These are phyloP conservation scores for Exophiala oligosperma DNA, from an alignment of 2,329 filamentous ascomycete species.

Conservation along the genomic window DNA sequence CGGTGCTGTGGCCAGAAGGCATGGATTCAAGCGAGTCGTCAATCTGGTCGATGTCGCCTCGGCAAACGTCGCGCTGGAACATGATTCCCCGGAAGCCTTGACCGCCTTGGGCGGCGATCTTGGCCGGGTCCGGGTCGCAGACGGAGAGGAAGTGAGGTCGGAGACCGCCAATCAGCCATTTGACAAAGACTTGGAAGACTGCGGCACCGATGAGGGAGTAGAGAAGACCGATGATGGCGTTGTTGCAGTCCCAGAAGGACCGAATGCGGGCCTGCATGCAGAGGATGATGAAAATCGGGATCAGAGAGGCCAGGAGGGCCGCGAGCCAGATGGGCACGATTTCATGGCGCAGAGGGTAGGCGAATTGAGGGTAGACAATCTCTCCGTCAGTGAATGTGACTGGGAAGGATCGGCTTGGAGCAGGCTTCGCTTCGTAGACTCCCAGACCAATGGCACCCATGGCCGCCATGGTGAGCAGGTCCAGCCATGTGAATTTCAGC, in stretches of 20 bases:
- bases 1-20: conserved; percentile 72
- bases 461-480: conserved; percentile 65
- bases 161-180: conserved; percentile 71
- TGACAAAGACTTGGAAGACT: conserved; percentile 76
- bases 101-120: conserved; percentile 41
- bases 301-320: conserved; percentile 62
- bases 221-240: conserved; percentile 67
- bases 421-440: conserved; percentile 59
- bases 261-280: conserved; percentile 67
- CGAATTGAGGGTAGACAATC: conserved; percentile 69
- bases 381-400: conserved; percentile 66
- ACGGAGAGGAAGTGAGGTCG: conserved; percentile 72
- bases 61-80: conserved; percentile 70
- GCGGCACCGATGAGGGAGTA: conserved; percentile 69
- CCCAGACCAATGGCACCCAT: conserved; percentile 68
- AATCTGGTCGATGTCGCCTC: conserved; percentile 63
- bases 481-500: conserved; percentile 60
- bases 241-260: conserved; percentile 68
- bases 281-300: conserved; percentile 67
- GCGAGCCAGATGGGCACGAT: conserved; percentile 72
- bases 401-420: conserved; percentile 68
- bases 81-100: conserved; percentile 62
- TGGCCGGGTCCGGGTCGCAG: conserved; percentile 60
- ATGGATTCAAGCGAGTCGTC: conserved; percentile 70
- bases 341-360: conserved; percentile 68